Percentiles rank a stretch among this genome's conserved stretches.
Evolutionary conservation across 2,329 filamentous ascomycete genomes (phyloP).

Genomic region (Plenodomus biglobosus): DNA sequence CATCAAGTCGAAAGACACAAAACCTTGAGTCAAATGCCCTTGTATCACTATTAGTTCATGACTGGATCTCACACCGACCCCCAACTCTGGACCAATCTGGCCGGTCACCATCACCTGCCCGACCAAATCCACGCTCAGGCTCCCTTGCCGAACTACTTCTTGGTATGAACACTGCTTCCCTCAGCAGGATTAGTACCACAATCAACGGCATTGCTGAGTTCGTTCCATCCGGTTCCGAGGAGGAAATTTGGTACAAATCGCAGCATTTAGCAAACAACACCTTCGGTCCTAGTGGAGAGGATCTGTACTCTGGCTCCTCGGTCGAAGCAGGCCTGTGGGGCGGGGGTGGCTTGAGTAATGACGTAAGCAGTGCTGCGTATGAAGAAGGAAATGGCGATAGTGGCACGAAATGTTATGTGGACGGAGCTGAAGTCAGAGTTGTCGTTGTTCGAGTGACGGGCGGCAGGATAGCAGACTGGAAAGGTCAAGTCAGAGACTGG

Average conservation of each 20-base stretch:
- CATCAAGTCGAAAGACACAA: slow-evolving; percentile 73
- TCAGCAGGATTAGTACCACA: slow-evolving; percentile 87
- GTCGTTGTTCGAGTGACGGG: slow-evolving; percentile 83
- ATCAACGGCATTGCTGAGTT: slow-evolving; percentile 86
- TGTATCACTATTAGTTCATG: slow-evolving; percentile 93
- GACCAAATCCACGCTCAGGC: slow-evolving; percentile 56
- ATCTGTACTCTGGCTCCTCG: slow-evolving; percentile 36
- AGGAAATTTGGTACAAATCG: slow-evolving; percentile 81
- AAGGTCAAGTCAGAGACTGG: slow-evolving; percentile 89
- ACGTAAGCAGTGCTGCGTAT: slow-evolving; percentile 37
- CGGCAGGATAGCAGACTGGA: slow-evolving; percentile 90
- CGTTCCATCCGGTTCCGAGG: slow-evolving; percentile 70
- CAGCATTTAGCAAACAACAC: slow-evolving; percentile 91
- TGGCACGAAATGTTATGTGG: slow-evolving; percentile 68
- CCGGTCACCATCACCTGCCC: slow-evolving; percentile 64
- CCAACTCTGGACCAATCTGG: slow-evolving; percentile 63
- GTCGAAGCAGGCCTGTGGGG: slow-evolving; percentile 51
- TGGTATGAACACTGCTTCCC: slow-evolving; percentile 85
- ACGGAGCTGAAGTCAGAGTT: slow-evolving; percentile 80
- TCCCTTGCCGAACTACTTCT: slow-evolving; percentile 80
- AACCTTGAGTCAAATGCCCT: slow-evolving; percentile 83
- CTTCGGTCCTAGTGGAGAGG: slow-evolving; percentile 57
- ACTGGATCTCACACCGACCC: slow-evolving; percentile 93
- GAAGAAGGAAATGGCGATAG: slow-evolving; percentile 44
- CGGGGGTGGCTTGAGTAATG: slow-evolving; percentile 46